Conservation (phyloP, 495 filamentous ascomycete genomes). For the Stereocaulon alpinum region DNA sequence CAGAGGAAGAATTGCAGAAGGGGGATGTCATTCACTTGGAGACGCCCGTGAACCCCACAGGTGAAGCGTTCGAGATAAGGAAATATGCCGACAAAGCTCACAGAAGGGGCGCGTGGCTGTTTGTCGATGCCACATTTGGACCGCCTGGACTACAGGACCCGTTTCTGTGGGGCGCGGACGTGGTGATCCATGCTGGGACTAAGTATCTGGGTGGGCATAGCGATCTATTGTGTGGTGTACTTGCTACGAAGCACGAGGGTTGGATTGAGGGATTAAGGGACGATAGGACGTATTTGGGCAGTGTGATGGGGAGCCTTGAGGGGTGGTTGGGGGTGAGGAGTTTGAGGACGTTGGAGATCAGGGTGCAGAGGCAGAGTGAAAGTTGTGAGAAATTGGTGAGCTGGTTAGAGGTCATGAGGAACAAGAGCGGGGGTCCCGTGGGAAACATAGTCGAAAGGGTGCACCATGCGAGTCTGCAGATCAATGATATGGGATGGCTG, state of each 20-base stretch:
- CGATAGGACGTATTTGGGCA: constrained; percentile 67
- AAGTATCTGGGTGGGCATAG: constrained; percentile 95
- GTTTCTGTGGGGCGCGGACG: constrained; percentile 66
- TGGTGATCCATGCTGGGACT: constrained; percentile 82
- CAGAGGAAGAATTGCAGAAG: constrained; percentile 41
- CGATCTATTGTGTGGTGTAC: constrained; percentile 79
- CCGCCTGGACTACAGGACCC: constrained; percentile 87
- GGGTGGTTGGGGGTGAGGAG: constrained; percentile 84
- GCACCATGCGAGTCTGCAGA: constrained; percentile 68
- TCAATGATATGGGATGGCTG: constrained; percentile 59
- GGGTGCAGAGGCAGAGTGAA: constrained; percentile 62
- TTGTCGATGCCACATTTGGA: constrained; percentile 84
- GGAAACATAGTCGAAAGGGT: constrained; percentile 48
- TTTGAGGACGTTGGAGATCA: constrained; percentile 73
- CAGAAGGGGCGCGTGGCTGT: constrained; percentile 57
- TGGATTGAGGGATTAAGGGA: constrained; percentile 46
- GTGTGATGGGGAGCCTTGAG: constrained; percentile 83
- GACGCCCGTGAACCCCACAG: constrained; percentile 83
- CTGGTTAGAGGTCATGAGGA: constrained; percentile 52
- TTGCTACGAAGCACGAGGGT: constrained; percentile 48
- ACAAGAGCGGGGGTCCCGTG: constrained; percentile 29
- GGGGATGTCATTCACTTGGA: constrained; percentile 89
- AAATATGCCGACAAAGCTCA: constrained; percentile 63
- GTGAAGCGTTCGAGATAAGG: constrained; percentile 62
- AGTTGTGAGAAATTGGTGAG: constrained; percentile 57